phyloP scores from a whole-genome alignment of 495 filamentous ascomycete species.

The Saxophila tyrrhenica region DNA sequence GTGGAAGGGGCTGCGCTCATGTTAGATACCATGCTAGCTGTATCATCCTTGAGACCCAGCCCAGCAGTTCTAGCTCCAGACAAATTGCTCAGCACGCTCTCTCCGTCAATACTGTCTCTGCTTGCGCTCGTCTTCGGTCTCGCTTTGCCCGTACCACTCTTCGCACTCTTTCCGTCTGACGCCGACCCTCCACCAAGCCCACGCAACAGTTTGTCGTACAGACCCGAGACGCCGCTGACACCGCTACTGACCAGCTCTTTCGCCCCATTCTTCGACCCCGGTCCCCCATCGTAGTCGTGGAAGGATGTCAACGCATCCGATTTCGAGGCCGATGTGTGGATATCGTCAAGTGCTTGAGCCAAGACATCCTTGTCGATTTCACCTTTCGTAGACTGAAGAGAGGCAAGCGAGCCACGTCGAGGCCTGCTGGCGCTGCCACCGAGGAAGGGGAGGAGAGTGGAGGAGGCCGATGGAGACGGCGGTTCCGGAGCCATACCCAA shows the following conservation, averaged over 20 bases:
- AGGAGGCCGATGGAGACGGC: constrained; percentile 20
- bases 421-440: constrained; percentile 33
- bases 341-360: constrained; percentile 65
- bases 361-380: constrained; percentile 59
- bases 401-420: constrained; percentile 54
- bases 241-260: constrained; percentile 34
- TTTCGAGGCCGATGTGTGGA: constrained; percentile 71
- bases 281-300: constrained; percentile 55
- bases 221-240: constrained; percentile 48
- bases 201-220: constrained; percentile 59
- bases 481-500: constrained; percentile 15
- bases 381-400: constrained; percentile 41
- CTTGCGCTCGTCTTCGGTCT: constrained; percentile 11
- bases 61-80: neutral
- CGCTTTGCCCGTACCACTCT: neutral
- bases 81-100: constrained; percentile 13
- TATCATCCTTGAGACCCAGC: neutral
- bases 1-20: constrained; percentile 10
- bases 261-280: constrained; percentile 1
- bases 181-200: constrained; percentile 11
- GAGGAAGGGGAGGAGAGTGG: constrained; percentile 15
- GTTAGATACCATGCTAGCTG: constrained; percentile 2
- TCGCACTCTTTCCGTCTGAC: neutral
- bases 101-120: constrained; percentile 9
- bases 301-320: constrained; percentile 74